Evolutionary conservation across 495 filamentous ascomycete species (phyloP), one percentile per base, ranked within the genome.

Genomic region (Neurospora intermedia): DNA sequence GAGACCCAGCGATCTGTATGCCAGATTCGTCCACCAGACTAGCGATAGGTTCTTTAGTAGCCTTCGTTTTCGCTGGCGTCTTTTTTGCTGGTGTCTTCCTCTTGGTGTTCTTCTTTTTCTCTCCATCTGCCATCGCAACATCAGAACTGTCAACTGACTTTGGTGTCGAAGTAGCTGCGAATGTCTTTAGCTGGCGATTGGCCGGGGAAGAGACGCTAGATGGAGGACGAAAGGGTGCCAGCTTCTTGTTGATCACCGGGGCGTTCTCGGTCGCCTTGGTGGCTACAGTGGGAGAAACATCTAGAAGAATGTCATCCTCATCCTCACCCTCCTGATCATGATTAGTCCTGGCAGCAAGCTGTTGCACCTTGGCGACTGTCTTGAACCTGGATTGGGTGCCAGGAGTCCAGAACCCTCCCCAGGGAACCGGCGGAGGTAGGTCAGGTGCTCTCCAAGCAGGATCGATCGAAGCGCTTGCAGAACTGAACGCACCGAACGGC

Each of bases 241-340:
- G 27, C 73, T 59, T 31, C 16, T 31, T 45, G 20, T 13, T 46
- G 23, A 16, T 71, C 10, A 43, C n/a, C 31, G 18, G 5, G 39
- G 15, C 18, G 41, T 71, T 43, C n/a, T 69, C 69, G 18, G 69
- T 71, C 0, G 54, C 15, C n/a, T 62, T 70, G 8, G 27, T 70
- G 18, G 59, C 18, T 15, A 11, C 43, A 16, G 69, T 8, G 9
- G 72, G 54, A 4, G 75, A 66, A 5, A 43, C 31, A 20, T 74
- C 80, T 31, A 76, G 72, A 3, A 82, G 73, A 40, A 83, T 70
- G 27, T 79, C 79, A 59, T 82, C 81, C 11, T 81, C 80, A 15
- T 77, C 72, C 43, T 74, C 72, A 2, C 38, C 69, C 20, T 77
- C 76, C 18, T 77, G 73, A 20, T 46, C 73, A 35, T 62, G 69